Evolutionary conservation across 192 early-diverging fungal genomes (phyloP).

Genomic region (Backusella macrospora): DNA sequence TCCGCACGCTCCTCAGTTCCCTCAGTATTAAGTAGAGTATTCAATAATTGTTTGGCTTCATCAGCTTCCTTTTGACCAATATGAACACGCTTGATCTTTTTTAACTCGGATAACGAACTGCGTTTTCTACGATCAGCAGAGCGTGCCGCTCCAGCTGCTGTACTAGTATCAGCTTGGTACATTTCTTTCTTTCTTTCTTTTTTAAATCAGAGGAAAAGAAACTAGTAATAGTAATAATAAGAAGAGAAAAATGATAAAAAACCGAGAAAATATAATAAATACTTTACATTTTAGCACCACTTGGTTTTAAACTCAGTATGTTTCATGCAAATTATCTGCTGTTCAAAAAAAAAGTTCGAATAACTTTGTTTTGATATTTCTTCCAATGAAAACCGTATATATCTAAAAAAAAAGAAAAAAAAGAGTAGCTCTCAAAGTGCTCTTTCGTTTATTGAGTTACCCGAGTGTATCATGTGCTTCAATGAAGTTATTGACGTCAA

Average conservation of each 20-base stretch:
- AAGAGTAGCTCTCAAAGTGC: neutral
- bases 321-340: slow-evolving; percentile 1
- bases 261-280: neutral
- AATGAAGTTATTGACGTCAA: neutral
- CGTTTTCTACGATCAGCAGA: slow-evolving; percentile 14
- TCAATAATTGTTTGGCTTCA: slow-evolving; percentile 33
- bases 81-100: slow-evolving; percentile 11
- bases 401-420: neutral
- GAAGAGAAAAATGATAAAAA: slow-evolving; percentile 5
- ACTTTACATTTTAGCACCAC: neutral
- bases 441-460: neutral
- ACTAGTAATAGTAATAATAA: neutral
- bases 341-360: neutral
- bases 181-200: neutral
- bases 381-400: neutral
- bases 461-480: neutral
- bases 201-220: neutral
- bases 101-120: neutral
- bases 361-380: neutral
- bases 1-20: slow-evolving; percentile 22
- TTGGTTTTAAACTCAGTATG: neutral
- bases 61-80: slow-evolving; percentile 10
- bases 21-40: slow-evolving; percentile 11
- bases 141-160: neutral
- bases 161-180: slow-evolving; percentile 13